Conservation (phyloP, 148 eudicot species). For the Cornus florida region DNA sequence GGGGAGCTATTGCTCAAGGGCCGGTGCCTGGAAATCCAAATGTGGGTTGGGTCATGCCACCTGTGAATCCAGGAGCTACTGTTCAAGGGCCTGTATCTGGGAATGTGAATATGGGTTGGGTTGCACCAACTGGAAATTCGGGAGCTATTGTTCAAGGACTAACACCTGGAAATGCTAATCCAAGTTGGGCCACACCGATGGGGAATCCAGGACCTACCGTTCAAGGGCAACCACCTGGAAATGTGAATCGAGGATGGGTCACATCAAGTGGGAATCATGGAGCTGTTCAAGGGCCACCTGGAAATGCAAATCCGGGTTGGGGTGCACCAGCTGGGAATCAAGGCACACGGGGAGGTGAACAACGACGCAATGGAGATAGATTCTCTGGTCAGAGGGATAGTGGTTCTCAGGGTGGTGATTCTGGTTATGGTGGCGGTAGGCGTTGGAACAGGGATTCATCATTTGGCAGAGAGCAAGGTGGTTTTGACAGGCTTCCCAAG, state of each 20-base stretch:
- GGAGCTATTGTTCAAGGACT: constrained; percentile 26
- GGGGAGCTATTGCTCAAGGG: constrained; percentile 38
- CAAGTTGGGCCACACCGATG: constrained; percentile 43
- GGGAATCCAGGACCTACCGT: constrained; percentile 31
- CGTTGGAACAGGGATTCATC: constrained; percentile 57
- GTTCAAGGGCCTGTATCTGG: constrained; percentile 34
- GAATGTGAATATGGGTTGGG: constrained; percentile 32
- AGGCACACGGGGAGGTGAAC: constrained; percentile 42
- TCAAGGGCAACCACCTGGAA: constrained; percentile 38
- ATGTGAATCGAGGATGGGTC: constrained; percentile 46
- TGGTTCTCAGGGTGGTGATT: constrained; percentile 17
- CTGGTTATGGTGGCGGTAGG: constrained; percentile 38
- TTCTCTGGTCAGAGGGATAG: constrained; percentile 30
- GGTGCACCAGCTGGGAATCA: constrained; percentile 38
- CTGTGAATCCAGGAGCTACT: constrained; percentile 29
- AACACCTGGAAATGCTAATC: constrained; percentile 37
- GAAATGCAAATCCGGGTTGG: constrained; percentile 47
- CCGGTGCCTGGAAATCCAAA: constrained; percentile 28
- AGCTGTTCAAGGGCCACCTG: constrained; percentile 34
- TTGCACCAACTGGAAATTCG: constrained; percentile 29
- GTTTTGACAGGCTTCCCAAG: constrained; percentile 3
- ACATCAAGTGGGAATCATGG: constrained; percentile 33
- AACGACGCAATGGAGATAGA: constrained; percentile 34
- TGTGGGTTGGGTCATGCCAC: constrained; percentile 33
- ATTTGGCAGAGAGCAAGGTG: constrained; percentile 30